Evolutionary conservation across 2,329 filamentous ascomycete genomes (phyloP).

Genomic region (Cadophora malorum): DNA sequence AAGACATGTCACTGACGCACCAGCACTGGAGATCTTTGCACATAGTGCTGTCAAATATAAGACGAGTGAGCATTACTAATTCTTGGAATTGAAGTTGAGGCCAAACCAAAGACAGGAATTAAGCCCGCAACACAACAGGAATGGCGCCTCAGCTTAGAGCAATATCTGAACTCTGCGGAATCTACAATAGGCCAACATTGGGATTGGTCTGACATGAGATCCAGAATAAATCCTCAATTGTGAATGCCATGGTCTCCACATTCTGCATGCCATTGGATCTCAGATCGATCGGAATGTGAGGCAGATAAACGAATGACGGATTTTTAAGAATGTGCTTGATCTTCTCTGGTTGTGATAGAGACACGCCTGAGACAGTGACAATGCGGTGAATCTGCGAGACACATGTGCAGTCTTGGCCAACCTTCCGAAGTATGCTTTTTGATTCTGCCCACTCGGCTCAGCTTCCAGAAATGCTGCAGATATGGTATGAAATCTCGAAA

Average conservation of each 20-base stretch:
- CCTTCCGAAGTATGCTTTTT: background rate
- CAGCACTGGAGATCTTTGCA: background rate
- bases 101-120: background rate
- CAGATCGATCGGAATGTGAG: constrained; percentile 10
- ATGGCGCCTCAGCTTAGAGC: background rate
- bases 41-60: background rate
- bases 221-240: background rate
- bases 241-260: background rate
- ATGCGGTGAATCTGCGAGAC: background rate
- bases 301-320: background rate
- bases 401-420: background rate
- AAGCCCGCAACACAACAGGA: background rate
- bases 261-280: background rate
- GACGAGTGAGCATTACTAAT: background rate
- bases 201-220: background rate
- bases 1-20: background rate
- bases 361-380: background rate
- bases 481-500: background rate
- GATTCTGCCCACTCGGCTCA: background rate
- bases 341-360: background rate
- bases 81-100: background rate
- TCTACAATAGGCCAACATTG: background rate
- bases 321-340: background rate
- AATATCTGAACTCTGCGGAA: background rate
- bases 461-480: background rate